phyloP scores from a whole-genome alignment of 352 stramenopile genomes.

The Phytopythium boreale region DNA sequence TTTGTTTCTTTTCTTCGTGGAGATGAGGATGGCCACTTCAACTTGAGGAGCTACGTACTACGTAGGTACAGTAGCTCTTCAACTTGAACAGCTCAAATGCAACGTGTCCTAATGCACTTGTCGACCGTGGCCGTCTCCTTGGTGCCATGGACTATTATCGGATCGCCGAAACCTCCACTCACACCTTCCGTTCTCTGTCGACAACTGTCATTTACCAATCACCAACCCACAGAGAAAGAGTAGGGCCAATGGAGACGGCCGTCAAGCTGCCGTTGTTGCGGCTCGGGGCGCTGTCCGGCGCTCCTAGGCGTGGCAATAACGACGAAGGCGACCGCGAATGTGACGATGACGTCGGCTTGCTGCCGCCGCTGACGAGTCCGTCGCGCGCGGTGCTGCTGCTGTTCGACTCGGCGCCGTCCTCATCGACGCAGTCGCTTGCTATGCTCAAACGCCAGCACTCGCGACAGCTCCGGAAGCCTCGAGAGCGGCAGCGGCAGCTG shows the following conservation, averaged over 20 bases:
- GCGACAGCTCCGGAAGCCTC: conserved; percentile 18
- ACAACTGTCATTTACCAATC: not conserved
- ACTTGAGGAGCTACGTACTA: too few species aligned
- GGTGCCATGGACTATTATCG: not conserved
- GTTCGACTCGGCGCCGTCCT: conserved; percentile 5
- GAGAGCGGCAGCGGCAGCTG: conserved; percentile 8
- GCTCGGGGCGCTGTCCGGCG: not conserved
- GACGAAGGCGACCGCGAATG: conserved; percentile 9
- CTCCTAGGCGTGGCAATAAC: not conserved
- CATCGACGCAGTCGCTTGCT: conserved; percentile 10
- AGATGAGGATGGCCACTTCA: too few species aligned
- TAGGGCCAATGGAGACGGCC: conserved; percentile 16
- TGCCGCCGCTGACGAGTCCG: conserved; percentile 14
- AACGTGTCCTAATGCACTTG: not conserved
- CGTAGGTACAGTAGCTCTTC: not conserved
- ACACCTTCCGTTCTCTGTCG: not conserved
- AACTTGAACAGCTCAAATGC: not conserved
- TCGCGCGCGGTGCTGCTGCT: conserved; percentile 9
- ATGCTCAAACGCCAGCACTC: conserved; percentile 24
- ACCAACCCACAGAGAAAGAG: not conserved
- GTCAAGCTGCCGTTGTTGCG: conserved; percentile 29
- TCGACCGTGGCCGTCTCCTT: not conserved
- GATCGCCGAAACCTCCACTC: not conserved
- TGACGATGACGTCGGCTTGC: conserved; percentile 11
- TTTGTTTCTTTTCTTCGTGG: too few species aligned